phyloP scores from a whole-genome alignment of 768 basidiomycete species.

The Psilocybe subaeruginosa region DNA sequence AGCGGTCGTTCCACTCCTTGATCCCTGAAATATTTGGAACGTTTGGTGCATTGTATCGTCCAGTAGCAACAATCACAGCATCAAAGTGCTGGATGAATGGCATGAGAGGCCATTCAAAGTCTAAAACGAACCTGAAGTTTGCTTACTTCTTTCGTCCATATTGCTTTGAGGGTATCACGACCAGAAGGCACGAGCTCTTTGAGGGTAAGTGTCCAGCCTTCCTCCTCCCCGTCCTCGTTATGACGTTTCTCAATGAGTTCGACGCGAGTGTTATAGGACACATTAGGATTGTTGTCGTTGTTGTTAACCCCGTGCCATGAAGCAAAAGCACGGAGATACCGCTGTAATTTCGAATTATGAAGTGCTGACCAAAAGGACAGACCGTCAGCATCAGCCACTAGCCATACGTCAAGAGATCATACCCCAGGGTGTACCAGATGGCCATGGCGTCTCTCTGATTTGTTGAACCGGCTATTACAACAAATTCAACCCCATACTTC shows the following conservation, averaged over 20 bases:
- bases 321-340: constrained; percentile 45
- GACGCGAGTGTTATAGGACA: constrained; percentile 51
- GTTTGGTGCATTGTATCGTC: constrained; percentile 37
- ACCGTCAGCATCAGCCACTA: neutral
- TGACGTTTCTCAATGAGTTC: constrained; percentile 44
- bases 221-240: constrained; percentile 29
- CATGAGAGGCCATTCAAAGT: constrained; percentile 5
- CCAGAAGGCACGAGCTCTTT: constrained; percentile 29
- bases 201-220: constrained; percentile 37
- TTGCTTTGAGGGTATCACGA: constrained; percentile 26
- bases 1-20: constrained; percentile 34
- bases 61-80: constrained; percentile 36
- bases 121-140: neutral
- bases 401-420: constrained; percentile 1
- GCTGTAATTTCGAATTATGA: constrained; percentile 33
- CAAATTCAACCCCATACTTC: neutral
- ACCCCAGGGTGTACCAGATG: constrained; percentile 37
- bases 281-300: constrained; percentile 40
- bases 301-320: constrained; percentile 43
- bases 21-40: constrained; percentile 36
- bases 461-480: constrained; percentile 28
- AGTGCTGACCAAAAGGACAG: constrained; percentile 25
- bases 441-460: constrained; percentile 35
- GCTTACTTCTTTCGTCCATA: constrained; percentile 40
- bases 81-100: constrained; percentile 34